phyloP scores from a whole-genome alignment of 2,329 filamentous ascomycete genomes.

The Fulvia fulva region DNA sequence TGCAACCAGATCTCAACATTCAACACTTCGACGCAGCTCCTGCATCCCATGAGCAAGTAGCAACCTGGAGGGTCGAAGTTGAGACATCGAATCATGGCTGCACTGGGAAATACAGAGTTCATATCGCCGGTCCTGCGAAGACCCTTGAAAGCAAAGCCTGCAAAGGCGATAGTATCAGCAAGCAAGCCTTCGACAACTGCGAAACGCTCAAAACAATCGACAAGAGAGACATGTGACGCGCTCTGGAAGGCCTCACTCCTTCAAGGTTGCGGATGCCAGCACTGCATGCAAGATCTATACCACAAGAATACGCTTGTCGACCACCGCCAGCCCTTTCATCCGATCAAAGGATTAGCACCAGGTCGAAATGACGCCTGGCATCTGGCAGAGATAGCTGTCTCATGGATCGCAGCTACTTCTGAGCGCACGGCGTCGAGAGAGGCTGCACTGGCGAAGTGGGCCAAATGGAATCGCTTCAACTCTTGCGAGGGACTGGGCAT shows the following conservation, averaged over 20 bases:
- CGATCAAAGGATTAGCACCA: not conserved
- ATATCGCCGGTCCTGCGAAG: not conserved
- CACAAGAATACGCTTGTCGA: not conserved
- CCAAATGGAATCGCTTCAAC: not conserved
- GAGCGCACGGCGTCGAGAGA: not conserved
- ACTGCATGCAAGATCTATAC: not conserved
- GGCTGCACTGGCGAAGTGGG: not conserved
- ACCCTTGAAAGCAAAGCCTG: not conserved
- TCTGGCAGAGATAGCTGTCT: not conserved
- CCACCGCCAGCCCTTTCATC: not conserved
- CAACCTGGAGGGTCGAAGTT: no score
- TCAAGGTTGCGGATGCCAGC: not conserved
- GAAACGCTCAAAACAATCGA: not conserved
- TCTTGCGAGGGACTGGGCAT: not conserved
- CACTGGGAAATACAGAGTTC: not conserved
- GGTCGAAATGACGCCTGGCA: constrained; percentile 4
- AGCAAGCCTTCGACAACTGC: not conserved
- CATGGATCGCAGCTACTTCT: not conserved
- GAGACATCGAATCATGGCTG: no score
- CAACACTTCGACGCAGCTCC: not conserved
- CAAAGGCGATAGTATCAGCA: not conserved
- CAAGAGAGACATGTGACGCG: not conserved
- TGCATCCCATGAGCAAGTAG: not conserved
- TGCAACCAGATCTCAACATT: no score
- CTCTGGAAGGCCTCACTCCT: not conserved